A percentile compares a stretch with the other conserved stretches of the same genome.
phyloP scores from a whole-genome alignment of 306 rosid species.

The Chamaecrista fasciculata region DNA sequence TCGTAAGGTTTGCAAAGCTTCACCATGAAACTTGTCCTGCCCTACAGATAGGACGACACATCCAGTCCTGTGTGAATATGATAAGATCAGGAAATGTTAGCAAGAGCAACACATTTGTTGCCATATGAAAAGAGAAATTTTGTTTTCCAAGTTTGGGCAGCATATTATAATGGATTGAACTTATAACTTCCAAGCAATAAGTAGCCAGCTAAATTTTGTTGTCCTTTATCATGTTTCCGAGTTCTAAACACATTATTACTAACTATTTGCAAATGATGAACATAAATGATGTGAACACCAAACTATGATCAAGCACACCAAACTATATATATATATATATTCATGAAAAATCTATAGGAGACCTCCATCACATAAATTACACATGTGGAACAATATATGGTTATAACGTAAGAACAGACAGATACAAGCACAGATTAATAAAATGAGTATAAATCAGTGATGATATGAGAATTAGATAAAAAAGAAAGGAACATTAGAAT shows the following conservation, averaged over 20 bases:
- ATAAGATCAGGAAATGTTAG: conserved; percentile 17
- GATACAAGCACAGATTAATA: neutral
- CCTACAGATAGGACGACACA: conserved; percentile 75
- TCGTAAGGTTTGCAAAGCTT: conserved; percentile 61
- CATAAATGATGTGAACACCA: neutral
- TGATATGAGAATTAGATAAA: neutral
- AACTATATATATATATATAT: no score
- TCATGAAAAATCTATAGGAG: neutral
- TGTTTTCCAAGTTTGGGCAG: neutral
- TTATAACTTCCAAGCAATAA: neutral
- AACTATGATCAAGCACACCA: neutral
- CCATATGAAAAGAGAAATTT: neutral
- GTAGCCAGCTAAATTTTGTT: neutral
- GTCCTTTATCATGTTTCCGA: neutral
- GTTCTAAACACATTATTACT: neutral
- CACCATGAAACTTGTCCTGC: conserved; percentile 65
- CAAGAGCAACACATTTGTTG: neutral
- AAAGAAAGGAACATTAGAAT: neutral
- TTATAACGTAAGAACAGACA: neutral
- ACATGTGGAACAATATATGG: neutral
- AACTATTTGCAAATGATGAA: neutral
- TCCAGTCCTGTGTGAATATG: conserved; percentile 58
- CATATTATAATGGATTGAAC: neutral
- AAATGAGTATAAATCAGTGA: neutral
- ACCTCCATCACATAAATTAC: neutral